Evolutionary conservation across 768 basidiomycete species (phyloP), one percentile per base, ranked within the genome.

Genomic region (Amyloporia xantha): DNA sequence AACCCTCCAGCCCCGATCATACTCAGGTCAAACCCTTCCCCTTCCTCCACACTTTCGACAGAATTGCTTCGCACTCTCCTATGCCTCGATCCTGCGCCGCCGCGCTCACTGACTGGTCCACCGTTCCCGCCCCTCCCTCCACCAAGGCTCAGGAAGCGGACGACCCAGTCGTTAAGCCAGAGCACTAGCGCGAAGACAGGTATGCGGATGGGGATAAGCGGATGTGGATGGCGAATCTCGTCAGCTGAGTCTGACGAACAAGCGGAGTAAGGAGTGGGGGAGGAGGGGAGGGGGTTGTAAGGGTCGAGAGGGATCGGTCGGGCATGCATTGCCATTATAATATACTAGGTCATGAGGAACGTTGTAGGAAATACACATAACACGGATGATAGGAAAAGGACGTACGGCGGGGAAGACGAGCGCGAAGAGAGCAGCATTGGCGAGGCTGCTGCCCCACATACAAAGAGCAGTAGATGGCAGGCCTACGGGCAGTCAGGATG

Each of bases 381-480:
- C n/a, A n/a, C n/a, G 24, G 17, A n/a, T n/a, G 52, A 26, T 47
- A 43, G 20, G 36, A 19, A 21, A 17, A 12, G 30, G 27, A 71
- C 84, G 50, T 58, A 91, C 89, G 33, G 73, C 72, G 30, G 91
- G 91, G 61, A 86, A 91, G 11, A 91, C 60, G 44, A 93, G 75
- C 0, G 91, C 88, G 57, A 93, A 94, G 17, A 88, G 62, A 9
- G 84, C 84, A n/a, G 80, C 86, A 57, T 86, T 92, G 11, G 87
- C 86, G 30, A 91, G 76, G 36, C 79, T 75, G 51, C 78, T 81
- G 45, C 83, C 84, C 72, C 78, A 81, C 49, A 75, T 82, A 61
- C 90, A 91, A 17, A 91, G 66, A 0, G 73, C 74, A 1, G 89
- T 80, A 3, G 84, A 73, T 23, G 89, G 86, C 3, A 91, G 65